These are phyloP conservation scores for Aspergillus sp. DNA, from an alignment of 2,329 filamentous ascomycete species.

Conservation along the genomic window DNA sequence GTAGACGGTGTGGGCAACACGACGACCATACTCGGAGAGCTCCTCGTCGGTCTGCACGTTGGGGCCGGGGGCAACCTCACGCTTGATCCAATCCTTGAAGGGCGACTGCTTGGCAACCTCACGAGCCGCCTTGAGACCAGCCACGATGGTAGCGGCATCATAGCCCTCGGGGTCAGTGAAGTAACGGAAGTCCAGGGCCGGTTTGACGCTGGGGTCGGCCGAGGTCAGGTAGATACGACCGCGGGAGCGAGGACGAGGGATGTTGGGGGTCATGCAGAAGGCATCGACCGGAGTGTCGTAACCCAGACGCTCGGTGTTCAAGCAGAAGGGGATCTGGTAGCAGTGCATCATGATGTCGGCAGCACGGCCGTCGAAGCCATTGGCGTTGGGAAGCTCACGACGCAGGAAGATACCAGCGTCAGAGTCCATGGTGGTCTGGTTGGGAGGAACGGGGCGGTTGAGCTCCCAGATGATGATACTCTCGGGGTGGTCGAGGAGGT, in stretches of 20 bases:
- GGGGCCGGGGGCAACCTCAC: slow-evolving; percentile 77
- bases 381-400: slow-evolving; percentile 70
- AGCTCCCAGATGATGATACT: slow-evolving; percentile 75
- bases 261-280: slow-evolving; percentile 93
- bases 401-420: slow-evolving; percentile 88
- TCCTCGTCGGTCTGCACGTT: slow-evolving; percentile 74
- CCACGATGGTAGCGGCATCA: slow-evolving; percentile 78
- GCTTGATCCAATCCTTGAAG: slow-evolving; percentile 81
- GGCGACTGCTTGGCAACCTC: slow-evolving; percentile 73
- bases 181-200: slow-evolving; percentile 84
- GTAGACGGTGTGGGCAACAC: slow-evolving; percentile 84
- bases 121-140: slow-evolving; percentile 75
- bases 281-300: slow-evolving; percentile 72
- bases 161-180: slow-evolving; percentile 86
- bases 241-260: slow-evolving; percentile 76
- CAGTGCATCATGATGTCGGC: slow-evolving; percentile 96
- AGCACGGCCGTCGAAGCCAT: slow-evolving; percentile 69
- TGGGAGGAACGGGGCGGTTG: slow-evolving; percentile 72
- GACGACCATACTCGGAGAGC: slow-evolving; percentile 77
- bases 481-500: slow-evolving; percentile 66
- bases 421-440: slow-evolving; percentile 88
- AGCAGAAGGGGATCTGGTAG: slow-evolving; percentile 90
- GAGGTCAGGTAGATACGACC: slow-evolving; percentile 78
- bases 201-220: slow-evolving; percentile 73
- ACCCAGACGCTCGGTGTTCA: slow-evolving; percentile 80